Percentiles rank a stretch among this genome's conserved stretches.
Conservation (phyloP, 2,329 filamentous ascomycete species). For the Pseudocercospora eumusae region DNA sequence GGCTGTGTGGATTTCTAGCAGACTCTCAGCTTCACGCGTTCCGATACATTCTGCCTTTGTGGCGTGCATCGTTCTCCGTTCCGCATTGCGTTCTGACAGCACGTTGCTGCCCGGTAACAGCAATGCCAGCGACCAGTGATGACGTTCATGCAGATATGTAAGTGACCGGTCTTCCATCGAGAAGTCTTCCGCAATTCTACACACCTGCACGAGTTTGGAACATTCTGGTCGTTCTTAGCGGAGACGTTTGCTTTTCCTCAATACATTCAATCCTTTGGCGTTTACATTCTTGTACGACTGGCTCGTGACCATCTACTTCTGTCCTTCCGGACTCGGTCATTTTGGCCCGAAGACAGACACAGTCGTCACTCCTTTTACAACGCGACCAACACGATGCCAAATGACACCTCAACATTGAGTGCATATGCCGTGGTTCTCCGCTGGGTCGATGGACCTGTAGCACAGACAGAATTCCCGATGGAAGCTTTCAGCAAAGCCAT, state of each 20-base stretch:
- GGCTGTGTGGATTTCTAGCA: neutral
- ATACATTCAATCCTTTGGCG: conserved; percentile 11
- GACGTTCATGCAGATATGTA: neutral
- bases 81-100: neutral
- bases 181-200: neutral
- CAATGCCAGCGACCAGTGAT: neutral
- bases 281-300: neutral
- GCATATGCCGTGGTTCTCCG: conserved; percentile 15
- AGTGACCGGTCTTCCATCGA: neutral
- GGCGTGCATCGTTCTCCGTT: neutral
- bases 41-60: neutral
- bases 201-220: neutral
- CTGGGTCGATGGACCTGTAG: conserved; percentile 13
- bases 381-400: neutral
- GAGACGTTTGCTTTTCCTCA: neutral
- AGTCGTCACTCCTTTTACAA: neutral
- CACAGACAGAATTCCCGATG: conserved; percentile 10
- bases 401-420: conserved; percentile 10
- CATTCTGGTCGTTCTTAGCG: neutral
- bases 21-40: neutral
- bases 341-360: neutral
- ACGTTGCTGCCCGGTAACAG: neutral
- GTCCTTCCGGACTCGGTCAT: neutral
- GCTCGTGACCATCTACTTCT: neutral
- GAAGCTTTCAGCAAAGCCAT: conserved; percentile 18